These are phyloP conservation scores for Panaeolus cyanescens DNA, from an alignment of 768 basidiomycete species.

Conservation along the genomic window DNA sequence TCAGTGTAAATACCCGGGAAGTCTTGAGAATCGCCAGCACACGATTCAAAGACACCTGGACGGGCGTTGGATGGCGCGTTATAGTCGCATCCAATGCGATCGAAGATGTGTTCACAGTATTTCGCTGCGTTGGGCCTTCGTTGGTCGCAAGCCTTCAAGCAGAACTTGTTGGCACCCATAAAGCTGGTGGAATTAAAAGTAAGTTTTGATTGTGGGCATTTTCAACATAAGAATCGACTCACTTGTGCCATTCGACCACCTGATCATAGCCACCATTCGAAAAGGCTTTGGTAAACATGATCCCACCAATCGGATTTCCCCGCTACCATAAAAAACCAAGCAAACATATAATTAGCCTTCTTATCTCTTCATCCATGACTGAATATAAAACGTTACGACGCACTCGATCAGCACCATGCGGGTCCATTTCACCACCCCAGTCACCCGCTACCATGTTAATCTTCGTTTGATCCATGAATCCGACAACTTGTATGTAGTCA, in stretches of 20 bases:
- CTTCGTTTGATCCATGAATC: constrained; percentile 63
- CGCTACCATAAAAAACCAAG: not conserved
- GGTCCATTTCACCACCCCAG: constrained; percentile 78
- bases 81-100: constrained; percentile 73
- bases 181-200: constrained; percentile 1
- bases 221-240: constrained; percentile 35
- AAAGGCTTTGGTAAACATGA: constrained; percentile 64
- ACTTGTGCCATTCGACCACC: constrained; percentile 71
- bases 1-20: constrained; percentile 52
- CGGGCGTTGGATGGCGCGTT: constrained; percentile 70
- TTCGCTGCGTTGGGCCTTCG: constrained; percentile 44
- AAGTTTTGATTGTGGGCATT: constrained; percentile 60
- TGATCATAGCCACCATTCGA: constrained; percentile 48
- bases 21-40: constrained; percentile 63
- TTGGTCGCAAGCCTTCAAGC: constrained; percentile 70
- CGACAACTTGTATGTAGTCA: constrained; percentile 65
- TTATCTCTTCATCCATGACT: not conserved
- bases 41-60: constrained; percentile 59
- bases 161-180: constrained; percentile 44
- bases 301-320: constrained; percentile 66
- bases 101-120: constrained; percentile 71
- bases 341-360: not conserved
- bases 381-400: constrained; percentile 9
- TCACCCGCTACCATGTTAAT: constrained; percentile 59
- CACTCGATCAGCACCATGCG: constrained; percentile 66